Conservation (phyloP, 2,329 filamentous ascomycete species). For the Ploettnerulaceae sp. region DNA sequence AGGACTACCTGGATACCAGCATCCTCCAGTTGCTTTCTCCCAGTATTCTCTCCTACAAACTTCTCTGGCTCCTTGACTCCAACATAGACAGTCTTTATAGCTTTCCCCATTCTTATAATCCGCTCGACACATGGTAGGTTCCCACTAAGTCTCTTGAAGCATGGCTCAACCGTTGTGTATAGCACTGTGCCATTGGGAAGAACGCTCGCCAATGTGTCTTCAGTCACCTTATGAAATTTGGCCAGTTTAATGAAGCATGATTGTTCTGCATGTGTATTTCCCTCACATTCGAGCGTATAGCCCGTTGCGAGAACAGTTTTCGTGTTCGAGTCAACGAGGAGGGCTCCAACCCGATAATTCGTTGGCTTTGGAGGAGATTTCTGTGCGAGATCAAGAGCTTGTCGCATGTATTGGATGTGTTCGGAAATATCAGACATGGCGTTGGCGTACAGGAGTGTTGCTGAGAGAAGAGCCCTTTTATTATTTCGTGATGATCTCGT, state of each 20-base stretch:
- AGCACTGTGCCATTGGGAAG: slow-evolving; percentile 54
- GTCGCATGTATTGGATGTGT: slow-evolving; percentile 51
- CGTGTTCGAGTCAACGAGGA: slow-evolving; percentile 60
- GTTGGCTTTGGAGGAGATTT: slow-evolving; percentile 80
- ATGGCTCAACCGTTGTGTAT: slow-evolving; percentile 93
- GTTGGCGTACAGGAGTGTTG: not conserved
- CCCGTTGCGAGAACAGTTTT: slow-evolving; percentile 68
- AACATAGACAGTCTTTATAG: slow-evolving; percentile 73
- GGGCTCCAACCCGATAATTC: slow-evolving; percentile 91
- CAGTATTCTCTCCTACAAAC: slow-evolving; percentile 80
- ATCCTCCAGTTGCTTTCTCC: slow-evolving; percentile 62
- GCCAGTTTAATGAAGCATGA: slow-evolving; percentile 77
- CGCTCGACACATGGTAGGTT: slow-evolving; percentile 75
- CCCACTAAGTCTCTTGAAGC: slow-evolving; percentile 66
- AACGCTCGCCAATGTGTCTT: slow-evolving; percentile 49
- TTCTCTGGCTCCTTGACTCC: slow-evolving; percentile 81
- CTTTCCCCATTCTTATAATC: slow-evolving; percentile 53
- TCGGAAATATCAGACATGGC: slow-evolving; percentile 12
- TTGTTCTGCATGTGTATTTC: slow-evolving; percentile 96
- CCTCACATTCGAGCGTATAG: slow-evolving; percentile 83
- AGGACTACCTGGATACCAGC: slow-evolving; percentile 70
- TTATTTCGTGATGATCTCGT: not conserved
- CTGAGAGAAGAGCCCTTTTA: not conserved
- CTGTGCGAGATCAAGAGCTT: slow-evolving; percentile 70
- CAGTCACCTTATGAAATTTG: slow-evolving; percentile 42